A percentile compares a stretch with the other conserved stretches of the same genome.
Evolutionary conservation across 306 rosid species (phyloP).

Genomic region (Crotalaria pallida): DNA sequence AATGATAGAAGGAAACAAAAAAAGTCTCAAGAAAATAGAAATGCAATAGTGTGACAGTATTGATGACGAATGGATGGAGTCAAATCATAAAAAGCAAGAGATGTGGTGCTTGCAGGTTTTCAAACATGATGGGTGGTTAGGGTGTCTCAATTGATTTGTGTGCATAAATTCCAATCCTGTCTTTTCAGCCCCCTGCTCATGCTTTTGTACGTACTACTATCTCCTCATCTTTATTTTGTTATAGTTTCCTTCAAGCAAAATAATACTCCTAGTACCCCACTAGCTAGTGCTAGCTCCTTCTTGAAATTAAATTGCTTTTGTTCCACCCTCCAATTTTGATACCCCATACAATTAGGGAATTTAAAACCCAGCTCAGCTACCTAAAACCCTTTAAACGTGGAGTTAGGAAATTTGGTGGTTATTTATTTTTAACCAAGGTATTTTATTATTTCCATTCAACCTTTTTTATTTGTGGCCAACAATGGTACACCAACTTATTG

Average conservation of each 20-base stretch:
- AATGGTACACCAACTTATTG: no score
- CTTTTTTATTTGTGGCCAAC: no score
- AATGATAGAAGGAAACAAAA: background rate
- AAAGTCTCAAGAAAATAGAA: background rate
- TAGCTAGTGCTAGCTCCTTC: no score
- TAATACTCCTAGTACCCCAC: no score
- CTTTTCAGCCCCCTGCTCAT: conserved; percentile 35
- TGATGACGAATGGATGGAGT: conserved; percentile 13
- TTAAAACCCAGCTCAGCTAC: no score
- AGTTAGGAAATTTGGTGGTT: no score
- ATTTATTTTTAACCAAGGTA: no score
- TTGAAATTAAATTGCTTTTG: no score
- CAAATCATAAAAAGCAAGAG: conserved; percentile 23
- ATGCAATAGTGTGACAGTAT: background rate
- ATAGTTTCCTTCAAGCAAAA: background rate
- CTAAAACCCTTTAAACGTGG: no score
- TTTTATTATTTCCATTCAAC: no score
- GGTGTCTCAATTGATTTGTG: conserved; percentile 49
- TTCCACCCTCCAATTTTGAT: no score
- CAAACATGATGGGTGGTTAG: conserved; percentile 77
- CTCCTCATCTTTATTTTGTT: background rate
- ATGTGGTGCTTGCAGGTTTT: conserved; percentile 47
- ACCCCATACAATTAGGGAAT: no score
- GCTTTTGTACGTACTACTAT: conserved; percentile 8
- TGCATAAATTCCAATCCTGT: conserved; percentile 48